phyloP scores from a whole-genome alignment of 164 flowering plant genomes.

The Cinnamomum chago region DNA sequence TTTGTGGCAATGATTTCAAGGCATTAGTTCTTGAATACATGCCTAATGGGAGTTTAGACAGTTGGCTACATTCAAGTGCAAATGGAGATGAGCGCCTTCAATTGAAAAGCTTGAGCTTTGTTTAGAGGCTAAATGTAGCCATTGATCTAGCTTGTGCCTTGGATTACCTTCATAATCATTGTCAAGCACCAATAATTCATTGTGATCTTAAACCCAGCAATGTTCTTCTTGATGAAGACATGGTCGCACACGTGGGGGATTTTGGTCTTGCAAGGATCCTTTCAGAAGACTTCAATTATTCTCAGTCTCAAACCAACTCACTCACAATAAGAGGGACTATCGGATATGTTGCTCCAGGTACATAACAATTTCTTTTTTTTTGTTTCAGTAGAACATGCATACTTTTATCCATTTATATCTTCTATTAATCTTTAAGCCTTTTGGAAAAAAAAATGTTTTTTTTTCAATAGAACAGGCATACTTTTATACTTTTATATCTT shows the following conservation, averaged over 20 bases:
- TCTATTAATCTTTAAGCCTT: too few species aligned
- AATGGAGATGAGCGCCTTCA: background rate
- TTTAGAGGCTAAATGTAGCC: conserved; percentile 1
- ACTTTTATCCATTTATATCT: background rate
- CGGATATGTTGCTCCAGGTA: conserved; percentile 7
- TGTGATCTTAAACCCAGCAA: conserved; percentile 8
- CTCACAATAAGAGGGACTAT: background rate
- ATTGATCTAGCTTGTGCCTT: conserved; percentile 8
- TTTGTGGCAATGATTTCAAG: conserved; percentile 2
- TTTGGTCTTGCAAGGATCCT: conserved; percentile 9
- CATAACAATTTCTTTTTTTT: too few species aligned
- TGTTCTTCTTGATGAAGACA: conserved; percentile 5
- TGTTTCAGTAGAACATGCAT: too few species aligned
- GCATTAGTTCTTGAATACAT: conserved; percentile 8
- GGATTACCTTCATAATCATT: conserved; percentile 9
- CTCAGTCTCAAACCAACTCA: background rate
- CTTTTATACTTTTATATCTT: background rate
- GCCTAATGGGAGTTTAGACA: conserved; percentile 6
- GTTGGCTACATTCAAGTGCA: background rate
- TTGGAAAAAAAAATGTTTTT: too few species aligned
- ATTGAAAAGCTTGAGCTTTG: background rate
- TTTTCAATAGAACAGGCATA: too few species aligned
- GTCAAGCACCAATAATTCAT: background rate
- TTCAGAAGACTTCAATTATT: background rate
- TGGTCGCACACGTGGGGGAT: conserved; percentile 7